A percentile compares a stretch with the other conserved stretches of the same genome.
Evolutionary conservation across 768 basidiomycete genomes (phyloP).

Genomic region (Panaeolus cyanescens): DNA sequence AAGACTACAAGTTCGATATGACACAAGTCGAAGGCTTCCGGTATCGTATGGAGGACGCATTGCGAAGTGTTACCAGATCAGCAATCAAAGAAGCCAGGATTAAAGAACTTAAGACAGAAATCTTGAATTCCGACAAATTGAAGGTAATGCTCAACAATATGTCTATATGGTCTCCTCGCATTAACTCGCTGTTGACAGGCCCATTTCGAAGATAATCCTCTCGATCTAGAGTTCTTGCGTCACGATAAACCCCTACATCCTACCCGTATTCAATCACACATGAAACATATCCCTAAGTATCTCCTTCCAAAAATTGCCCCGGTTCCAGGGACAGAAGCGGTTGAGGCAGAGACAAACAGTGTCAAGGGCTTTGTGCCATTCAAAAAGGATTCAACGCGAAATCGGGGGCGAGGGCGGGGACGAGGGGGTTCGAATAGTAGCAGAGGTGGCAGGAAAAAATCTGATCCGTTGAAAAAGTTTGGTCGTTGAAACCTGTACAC

Average conservation of each 20-base stretch:
- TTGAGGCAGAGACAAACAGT: slow-evolving; percentile 28
- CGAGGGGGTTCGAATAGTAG: slow-evolving; percentile 56
- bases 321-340: slow-evolving; percentile 42
- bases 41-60: slow-evolving; percentile 97
- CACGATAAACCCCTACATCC: slow-evolving; percentile 96
- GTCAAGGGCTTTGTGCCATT: slow-evolving; percentile 72
- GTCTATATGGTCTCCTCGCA: slow-evolving; percentile 5
- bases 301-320: slow-evolving; percentile 81
- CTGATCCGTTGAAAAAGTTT: slow-evolving; percentile 84
- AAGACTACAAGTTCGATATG: slow-evolving; percentile 94
- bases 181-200: slow-evolving; percentile 52
- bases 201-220: slow-evolving; percentile 96
- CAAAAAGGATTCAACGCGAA: slow-evolving; percentile 53
- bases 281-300: slow-evolving; percentile 96
- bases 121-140: slow-evolving; percentile 93
- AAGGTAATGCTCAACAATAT: slow-evolving; percentile 58
- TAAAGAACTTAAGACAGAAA: slow-evolving; percentile 91
- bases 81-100: slow-evolving; percentile 89
- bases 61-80: slow-evolving; percentile 84
- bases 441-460: slow-evolving; percentile 67
- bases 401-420: slow-evolving; percentile 57
- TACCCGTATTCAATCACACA: slow-evolving; percentile 85
- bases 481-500: slow-evolving; percentile 30
- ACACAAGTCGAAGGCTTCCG: slow-evolving; percentile 96
- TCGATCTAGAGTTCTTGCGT: slow-evolving; percentile 87